Conservation (phyloP, 805 yeast species). For the Peterozyma xylosa region DNA sequence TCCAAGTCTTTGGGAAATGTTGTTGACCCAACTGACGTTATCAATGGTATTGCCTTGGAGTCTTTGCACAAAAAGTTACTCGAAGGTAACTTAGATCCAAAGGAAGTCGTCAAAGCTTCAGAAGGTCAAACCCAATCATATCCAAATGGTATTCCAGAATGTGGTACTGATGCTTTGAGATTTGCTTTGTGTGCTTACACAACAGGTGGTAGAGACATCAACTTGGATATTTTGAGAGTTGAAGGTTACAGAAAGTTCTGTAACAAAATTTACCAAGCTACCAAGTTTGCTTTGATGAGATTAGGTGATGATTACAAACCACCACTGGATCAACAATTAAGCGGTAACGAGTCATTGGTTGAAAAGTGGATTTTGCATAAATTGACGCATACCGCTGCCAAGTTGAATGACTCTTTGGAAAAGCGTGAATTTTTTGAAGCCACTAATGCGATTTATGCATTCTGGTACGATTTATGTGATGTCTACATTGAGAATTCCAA, state of each 20-base stretch:
- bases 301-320: constrained; percentile 86
- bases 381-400: constrained; percentile 61
- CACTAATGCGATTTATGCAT: constrained; percentile 81
- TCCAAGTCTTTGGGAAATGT: constrained; percentile 97
- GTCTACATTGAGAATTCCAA: constrained; percentile 98
- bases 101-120: constrained; percentile 80
- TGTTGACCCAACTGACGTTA: constrained; percentile 92
- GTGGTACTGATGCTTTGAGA: constrained; percentile 98
- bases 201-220: constrained; percentile 98
- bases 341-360: constrained; percentile 83
- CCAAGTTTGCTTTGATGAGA: constrained; percentile 91
- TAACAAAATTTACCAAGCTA: constrained; percentile 98
- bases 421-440: constrained; percentile 84
- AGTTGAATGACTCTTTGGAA: constrained; percentile 61
- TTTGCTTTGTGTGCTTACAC: constrained; percentile 97
- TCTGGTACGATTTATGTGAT: constrained; percentile 96
- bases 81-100: constrained; percentile 81
- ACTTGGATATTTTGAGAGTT: constrained; percentile 90
- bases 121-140: constrained; percentile 83
- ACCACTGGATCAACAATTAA: constrained; percentile 47
- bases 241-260: constrained; percentile 99
- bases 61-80: constrained; percentile 70
- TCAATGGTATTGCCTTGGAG: constrained; percentile 76
- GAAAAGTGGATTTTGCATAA: constrained; percentile 96
- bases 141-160: constrained; percentile 97